Percentiles rank a stretch among this genome's conserved stretches.
Conservation (phyloP, 805 yeast genomes). For the Candida nanaspora region DNA sequence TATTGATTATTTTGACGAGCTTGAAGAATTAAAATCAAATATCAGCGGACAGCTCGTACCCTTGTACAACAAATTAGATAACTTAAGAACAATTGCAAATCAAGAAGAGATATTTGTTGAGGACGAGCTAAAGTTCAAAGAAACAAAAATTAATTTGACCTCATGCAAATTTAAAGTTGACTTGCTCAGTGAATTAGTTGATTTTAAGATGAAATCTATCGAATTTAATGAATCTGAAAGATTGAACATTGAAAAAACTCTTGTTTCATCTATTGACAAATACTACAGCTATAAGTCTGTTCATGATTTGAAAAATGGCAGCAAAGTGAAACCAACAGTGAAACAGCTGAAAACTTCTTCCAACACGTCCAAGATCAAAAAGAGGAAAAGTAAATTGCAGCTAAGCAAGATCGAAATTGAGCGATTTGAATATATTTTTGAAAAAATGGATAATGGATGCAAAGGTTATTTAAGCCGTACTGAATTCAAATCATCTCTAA, state of each 20-base stretch:
- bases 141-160: constrained; percentile 29
- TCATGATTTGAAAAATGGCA: background rate
- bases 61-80: constrained; percentile 15
- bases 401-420: constrained; percentile 14
- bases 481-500: constrained; percentile 38
- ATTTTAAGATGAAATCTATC: background rate
- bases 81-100: constrained; percentile 1
- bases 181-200: background rate
- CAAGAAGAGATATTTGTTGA: constrained; percentile 2
- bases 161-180: constrained; percentile 1
- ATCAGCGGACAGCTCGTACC: background rate
- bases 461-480: constrained; percentile 29
- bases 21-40: background rate
- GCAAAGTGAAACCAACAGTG: background rate
- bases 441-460: constrained; percentile 29
- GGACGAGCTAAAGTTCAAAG: constrained; percentile 19
- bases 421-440: constrained; percentile 37
- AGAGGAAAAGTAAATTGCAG: background rate
- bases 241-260: background rate
- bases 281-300: background rate
- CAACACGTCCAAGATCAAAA: background rate
- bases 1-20: background rate
- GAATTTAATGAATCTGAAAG: background rate
- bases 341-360: background rate
- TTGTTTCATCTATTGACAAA: background rate